phyloP scores from a whole-genome alignment of 306 rosid genomes.

The Acacia confusa region DNA sequence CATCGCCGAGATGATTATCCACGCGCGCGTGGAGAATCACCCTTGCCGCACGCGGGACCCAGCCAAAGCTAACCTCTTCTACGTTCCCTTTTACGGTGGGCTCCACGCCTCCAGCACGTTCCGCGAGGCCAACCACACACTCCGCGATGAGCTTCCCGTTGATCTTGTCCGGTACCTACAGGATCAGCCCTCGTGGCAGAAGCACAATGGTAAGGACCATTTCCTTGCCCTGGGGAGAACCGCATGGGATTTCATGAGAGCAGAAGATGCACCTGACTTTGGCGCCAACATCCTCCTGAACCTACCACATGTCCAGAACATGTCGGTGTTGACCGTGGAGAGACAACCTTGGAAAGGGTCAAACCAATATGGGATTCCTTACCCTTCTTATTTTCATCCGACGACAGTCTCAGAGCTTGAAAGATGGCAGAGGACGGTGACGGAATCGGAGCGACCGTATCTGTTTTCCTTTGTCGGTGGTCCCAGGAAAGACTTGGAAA shows the following conservation, averaged over 20 bases:
- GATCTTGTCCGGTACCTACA: conserved; percentile 36
- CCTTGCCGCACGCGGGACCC: conserved; percentile 77
- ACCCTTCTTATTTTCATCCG: conserved; percentile 89
- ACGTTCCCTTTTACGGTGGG: conserved; percentile 85
- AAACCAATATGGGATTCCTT: conserved; percentile 71
- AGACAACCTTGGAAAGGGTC: conserved; percentile 68
- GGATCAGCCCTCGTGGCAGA: conserved; percentile 42
- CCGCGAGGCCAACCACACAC: conserved; percentile 50
- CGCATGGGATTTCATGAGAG: conserved; percentile 89
- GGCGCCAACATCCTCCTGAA: conserved; percentile 71
- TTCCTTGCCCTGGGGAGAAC: conserved; percentile 74
- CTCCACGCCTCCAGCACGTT: conserved; percentile 71
- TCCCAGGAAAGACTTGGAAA: conserved; percentile 53
- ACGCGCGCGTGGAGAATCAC: conserved; percentile 77
- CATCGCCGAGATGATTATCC: conserved; percentile 82
- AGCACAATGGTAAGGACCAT: conserved; percentile 56
- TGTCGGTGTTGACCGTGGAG: conserved; percentile 92
- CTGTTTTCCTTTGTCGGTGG: conserved; percentile 72
- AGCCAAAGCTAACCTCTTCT: conserved; percentile 53
- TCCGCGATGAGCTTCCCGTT: conserved; percentile 59
- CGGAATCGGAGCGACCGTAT: conserved; percentile 37
- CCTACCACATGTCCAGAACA: conserved; percentile 61
- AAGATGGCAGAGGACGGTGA: conserved; percentile 51
- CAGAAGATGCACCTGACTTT: conserved; percentile 43
- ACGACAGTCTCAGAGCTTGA: conserved; percentile 23